Evolutionary conservation across 108 stramenopile species (phyloP), one percentile per base, ranked within the genome.

Genomic region (Nitzschia sp.): DNA sequence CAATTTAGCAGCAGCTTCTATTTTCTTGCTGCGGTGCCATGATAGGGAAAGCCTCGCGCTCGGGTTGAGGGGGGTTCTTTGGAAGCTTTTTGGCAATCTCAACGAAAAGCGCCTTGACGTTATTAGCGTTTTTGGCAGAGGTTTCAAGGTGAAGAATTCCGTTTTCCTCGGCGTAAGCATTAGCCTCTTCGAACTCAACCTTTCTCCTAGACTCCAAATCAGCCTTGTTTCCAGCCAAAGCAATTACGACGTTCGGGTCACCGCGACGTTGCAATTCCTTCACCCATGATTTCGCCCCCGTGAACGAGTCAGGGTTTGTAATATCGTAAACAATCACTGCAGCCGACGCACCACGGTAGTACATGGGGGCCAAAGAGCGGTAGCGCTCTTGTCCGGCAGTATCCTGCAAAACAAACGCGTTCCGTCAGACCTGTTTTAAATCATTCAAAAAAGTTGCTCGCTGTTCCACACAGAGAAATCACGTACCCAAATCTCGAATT

Each of bases 211-310:
- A 70, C 34, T 92, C 88, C 28, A 95, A 70, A 79, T 97, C 97
- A 33, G 92, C 93, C 75, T 97, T 97, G 75, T 97, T 97, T 55
- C 98, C 98, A 6, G 97, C 97, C 65, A 99, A 75, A 1, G 98
- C 98, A 76, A 99, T 98, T 24, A 98, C 93, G 48, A 97, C 97
- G 77, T 97, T 97, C 2, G 93, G 94, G 79, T 98, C 98, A 24
- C 98, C 98, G 60, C 97, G 87, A 29, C 98, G 82, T 72, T 98
- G 96, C 42, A 99, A 81, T 86, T 99, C 98, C 77, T 97, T 98
- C 49, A 99, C 97, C 98, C 98, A 99, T 0, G 83, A 82, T 67
- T 99, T 99, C 35, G 98, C 98, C 0, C 98, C 98, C 34, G 88
- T 88, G 72, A 97, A 98, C 1, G 98, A 97, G 59, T 95, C 97